phyloP scores from a whole-genome alignment of 176 grass and related monocot species.

The Phyllostachys edulis region DNA sequence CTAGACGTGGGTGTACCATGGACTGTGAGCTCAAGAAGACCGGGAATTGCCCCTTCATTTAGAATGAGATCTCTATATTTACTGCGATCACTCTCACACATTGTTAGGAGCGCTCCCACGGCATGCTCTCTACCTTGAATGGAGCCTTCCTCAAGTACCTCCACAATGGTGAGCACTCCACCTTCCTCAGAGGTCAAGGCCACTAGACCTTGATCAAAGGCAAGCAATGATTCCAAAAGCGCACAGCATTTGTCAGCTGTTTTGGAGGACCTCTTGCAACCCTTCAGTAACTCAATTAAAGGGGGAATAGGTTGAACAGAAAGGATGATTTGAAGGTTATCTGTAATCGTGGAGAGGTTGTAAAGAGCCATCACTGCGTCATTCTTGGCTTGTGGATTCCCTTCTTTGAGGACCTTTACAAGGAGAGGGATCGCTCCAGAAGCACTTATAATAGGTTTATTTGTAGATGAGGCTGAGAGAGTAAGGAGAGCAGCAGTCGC shows the following conservation, averaged over 20 bases:
- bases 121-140: constrained; percentile 71
- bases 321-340: constrained; percentile 63
- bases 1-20: constrained; percentile 74
- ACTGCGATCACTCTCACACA: constrained; percentile 68
- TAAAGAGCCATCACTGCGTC: constrained; percentile 84
- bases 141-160: constrained; percentile 91
- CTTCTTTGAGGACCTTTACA: constrained; percentile 67
- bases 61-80: constrained; percentile 79
- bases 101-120: constrained; percentile 64
- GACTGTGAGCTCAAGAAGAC: constrained; percentile 84
- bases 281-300: constrained; percentile 63
- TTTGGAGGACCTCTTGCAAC: constrained; percentile 74
- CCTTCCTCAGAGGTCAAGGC: constrained; percentile 62
- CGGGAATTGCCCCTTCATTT: constrained; percentile 77
- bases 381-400: constrained; percentile 73
- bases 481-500: constrained; percentile 82
- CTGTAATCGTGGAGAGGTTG: constrained; percentile 74
- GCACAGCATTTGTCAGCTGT: constrained; percentile 76
- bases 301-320: constrained; percentile 54
- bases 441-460: constrained; percentile 67
- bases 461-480: constrained; percentile 74
- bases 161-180: constrained; percentile 76
- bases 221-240: constrained; percentile 75
- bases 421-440: constrained; percentile 72
- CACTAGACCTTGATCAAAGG: constrained; percentile 57